Evolutionary conservation across 2,329 filamentous ascomycete genomes (phyloP), one percentile per base, ranked within the genome.

Genomic region (Epichloe sp.): DNA sequence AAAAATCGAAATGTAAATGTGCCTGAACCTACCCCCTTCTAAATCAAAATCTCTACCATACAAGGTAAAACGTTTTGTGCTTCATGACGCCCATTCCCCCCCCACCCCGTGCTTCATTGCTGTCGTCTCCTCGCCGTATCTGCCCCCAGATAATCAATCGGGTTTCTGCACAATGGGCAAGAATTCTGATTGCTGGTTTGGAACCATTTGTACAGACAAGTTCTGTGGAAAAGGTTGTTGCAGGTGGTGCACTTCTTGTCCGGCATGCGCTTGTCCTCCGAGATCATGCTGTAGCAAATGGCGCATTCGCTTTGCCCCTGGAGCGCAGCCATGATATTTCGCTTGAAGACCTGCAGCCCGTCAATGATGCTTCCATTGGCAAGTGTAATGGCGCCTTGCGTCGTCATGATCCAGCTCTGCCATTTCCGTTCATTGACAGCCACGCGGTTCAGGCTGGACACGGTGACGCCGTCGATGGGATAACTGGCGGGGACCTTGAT

Each of bases 201-300:
- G 74, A 98, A 97, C 93, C 93, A 98, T 69, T 91, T 90, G 72
- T 88, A 95, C 68, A 98, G 69, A 70, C 93, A 98, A 2, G 80
- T 79, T 1, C 84, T 79, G 68, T 98, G 93, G 73, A 97, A 98
- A 49, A 86, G 72, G 68, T 98, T 91, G 74, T 89, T 91, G 76
- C 93, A 98, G 1, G 91, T 97, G 45, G 78, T 75, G 66, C 93
- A 98, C 50, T 80, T 77, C 75, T 97, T 97, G 65, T 93, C 91
- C 0, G 93, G 93, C 65, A 95, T 80, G 67, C 86, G 85, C 73
- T 87, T 87, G 65, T 96, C 90, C 7, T 80, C 81, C 17, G 88
- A 88, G 56, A 98, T 88, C 62, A 98, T 89, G 53, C 84, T 89
- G 71, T 97, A 97, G 73, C 91, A 97, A 63, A 97, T 97, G 10